These are phyloP conservation scores for Aspergillus sp. DNA, from an alignment of 2,329 filamentous ascomycete genomes.

Conservation along the genomic window DNA sequence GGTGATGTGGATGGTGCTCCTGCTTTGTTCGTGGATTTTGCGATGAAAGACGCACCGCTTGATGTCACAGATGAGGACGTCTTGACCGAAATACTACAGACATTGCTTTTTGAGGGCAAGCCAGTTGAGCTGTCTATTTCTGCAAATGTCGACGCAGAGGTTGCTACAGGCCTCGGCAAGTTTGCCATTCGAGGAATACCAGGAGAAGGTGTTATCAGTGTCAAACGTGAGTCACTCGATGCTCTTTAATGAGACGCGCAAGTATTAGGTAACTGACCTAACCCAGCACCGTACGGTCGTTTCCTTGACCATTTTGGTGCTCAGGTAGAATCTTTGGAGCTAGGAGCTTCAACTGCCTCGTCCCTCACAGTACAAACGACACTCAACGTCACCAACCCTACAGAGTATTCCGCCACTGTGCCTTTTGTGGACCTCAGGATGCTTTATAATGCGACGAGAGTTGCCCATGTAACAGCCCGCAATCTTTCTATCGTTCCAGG, in stretches of 20 bases:
- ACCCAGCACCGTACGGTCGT: slow-evolving; percentile 58
- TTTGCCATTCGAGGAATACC: slow-evolving; percentile 81
- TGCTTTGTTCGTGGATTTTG: slow-evolving; percentile 69
- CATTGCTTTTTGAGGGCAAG: slow-evolving; percentile 70
- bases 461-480: slow-evolving; percentile 71
- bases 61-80: slow-evolving; percentile 76
- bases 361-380: slow-evolving; percentile 68
- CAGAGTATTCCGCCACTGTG: slow-evolving; percentile 76
- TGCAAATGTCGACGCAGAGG: slow-evolving; percentile 77
- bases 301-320: slow-evolving; percentile 55
- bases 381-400: slow-evolving; percentile 87
- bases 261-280: slow-evolving; percentile 22
- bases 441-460: slow-evolving; percentile 65
- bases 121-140: slow-evolving; percentile 70
- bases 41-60: slow-evolving; percentile 74
- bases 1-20: slow-evolving; percentile 58
- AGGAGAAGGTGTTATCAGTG: slow-evolving; percentile 75
- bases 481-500: slow-evolving; percentile 65
- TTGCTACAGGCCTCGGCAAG: slow-evolving; percentile 76
- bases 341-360: slow-evolving; percentile 68
- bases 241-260: slow-evolving; percentile 7
- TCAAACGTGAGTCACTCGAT: slow-evolving; percentile 77
- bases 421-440: slow-evolving; percentile 78
- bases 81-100: slow-evolving; percentile 77
- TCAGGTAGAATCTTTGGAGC: slow-evolving; percentile 66